Evolutionary conservation across 306 rosid genomes (phyloP), one percentile per base, ranked within the genome.

Genomic region (Phaseolus lunatus): DNA sequence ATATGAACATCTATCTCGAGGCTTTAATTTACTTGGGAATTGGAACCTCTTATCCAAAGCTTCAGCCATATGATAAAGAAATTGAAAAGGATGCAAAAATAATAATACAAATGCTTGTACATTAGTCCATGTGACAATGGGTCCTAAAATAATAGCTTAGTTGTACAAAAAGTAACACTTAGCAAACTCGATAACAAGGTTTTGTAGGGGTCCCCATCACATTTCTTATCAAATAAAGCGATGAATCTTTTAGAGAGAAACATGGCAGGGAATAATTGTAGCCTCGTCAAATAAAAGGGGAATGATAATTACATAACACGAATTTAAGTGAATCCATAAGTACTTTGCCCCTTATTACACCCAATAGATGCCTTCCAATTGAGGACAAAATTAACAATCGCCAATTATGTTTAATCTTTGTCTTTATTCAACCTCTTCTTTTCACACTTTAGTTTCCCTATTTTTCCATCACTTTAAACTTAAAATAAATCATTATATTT

Each of bases 101-200:
- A 64, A 76, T n/a, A n/a, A 31, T 31, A 31, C 35, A 59, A 65
- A 41, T 67, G 68, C 15, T 18, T 67, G 82, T 82, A 66, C 56
- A 79, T 44, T 66, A 11, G 54, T 45, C 68, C 89, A 85, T 82
- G 86, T 82, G 80, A 63, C 58, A 13, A 86, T 82, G 86, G 85
- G 75, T 64, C 86, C 82, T 64, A 58, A 77, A 77, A 61, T 59
- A 59, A 76, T 84, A 53, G 19, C 45, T 47, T 37, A 58, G 33
- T 66, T 66, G 78, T 75, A 76, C 75, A 75, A 69, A 80, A 63
- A 41, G 59, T 0, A 45, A 75, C 67, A 69, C 66, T 59, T 79
- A 73, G 85, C 82, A 67, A 84, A 20, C 57, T 41, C 62, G 80
- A 76, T 72, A 72, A 63, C 31, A 83, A 77, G 75, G 68, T 70